Evolutionary conservation across 352 stramenopile species (phyloP).

Genomic region (Phytophthora cajani): DNA sequence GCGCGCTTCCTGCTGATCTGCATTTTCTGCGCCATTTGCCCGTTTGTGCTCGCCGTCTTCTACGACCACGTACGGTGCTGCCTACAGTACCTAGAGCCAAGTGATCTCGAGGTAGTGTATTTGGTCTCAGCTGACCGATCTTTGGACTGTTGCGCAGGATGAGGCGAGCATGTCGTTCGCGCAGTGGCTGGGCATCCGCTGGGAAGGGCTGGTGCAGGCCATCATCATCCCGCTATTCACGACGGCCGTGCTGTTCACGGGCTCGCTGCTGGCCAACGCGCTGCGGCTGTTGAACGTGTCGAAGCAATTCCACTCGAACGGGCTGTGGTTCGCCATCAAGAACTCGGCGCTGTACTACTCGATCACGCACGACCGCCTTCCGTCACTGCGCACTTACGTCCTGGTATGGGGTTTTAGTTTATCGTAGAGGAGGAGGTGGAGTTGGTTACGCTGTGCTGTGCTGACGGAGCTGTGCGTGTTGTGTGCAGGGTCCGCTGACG

Average conservation of each 20-base stretch:
- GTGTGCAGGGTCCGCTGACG: slow-evolving; percentile 85
- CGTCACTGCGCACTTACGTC: slow-evolving; percentile 84
- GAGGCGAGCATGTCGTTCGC: slow-evolving; percentile 83
- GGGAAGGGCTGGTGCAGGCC: slow-evolving; percentile 61
- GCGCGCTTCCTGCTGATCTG: slow-evolving; percentile 89
- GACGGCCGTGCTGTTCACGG: slow-evolving; percentile 82
- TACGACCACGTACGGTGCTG: slow-evolving; percentile 72
- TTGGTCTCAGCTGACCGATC: slow-evolving; percentile 1
- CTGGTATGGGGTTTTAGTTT: slow-evolving; percentile 47
- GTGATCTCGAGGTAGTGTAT: neutral
- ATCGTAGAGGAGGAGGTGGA: neutral
- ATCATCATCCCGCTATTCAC: slow-evolving; percentile 67
- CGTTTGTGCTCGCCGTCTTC: slow-evolving; percentile 83
- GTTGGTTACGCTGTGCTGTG: slow-evolving; percentile 6
- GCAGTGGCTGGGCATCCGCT: slow-evolving; percentile 84
- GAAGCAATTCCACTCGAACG: slow-evolving; percentile 76
- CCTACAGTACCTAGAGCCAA: too few species aligned
- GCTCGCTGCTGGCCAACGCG: slow-evolving; percentile 74
- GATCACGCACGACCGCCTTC: slow-evolving; percentile 72
- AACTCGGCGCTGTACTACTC: slow-evolving; percentile 85
- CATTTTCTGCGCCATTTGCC: slow-evolving; percentile 86
- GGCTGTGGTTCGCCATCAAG: slow-evolving; percentile 82
- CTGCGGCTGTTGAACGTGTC: slow-evolving; percentile 81
- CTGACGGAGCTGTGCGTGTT: slow-evolving; percentile 5
- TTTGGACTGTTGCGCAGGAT: slow-evolving; percentile 49